Evolutionary conservation across 345 rosid species (phyloP).

Genomic region (Camelina hispida): DNA sequence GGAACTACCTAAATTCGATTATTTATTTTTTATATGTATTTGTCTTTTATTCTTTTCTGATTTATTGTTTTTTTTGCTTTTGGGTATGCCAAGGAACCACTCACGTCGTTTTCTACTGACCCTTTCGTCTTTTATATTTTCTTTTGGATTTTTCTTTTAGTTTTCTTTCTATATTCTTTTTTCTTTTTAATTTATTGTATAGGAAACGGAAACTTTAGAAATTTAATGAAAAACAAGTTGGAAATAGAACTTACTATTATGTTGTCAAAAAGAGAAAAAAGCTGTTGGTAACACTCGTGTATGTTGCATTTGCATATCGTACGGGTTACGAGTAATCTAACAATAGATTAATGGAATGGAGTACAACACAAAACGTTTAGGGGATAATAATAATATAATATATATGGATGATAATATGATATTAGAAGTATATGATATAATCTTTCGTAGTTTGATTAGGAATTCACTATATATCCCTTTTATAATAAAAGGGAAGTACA

Average conservation of each 20-base stretch:
- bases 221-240: not conserved
- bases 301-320: slow-evolving; percentile 32
- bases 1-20: slow-evolving; percentile 39
- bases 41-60: slow-evolving; percentile 21
- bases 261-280: not conserved
- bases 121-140: slow-evolving; percentile 33
- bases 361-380: not conserved
- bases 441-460: not conserved
- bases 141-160: slow-evolving; percentile 36
- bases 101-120: slow-evolving; percentile 48
- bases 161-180: slow-evolving; percentile 38
- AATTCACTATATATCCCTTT: not conserved
- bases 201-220: slow-evolving; percentile 6
- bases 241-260: slow-evolving; percentile 1
- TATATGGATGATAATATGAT: not conserved
- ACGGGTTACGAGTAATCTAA: slow-evolving; percentile 28
- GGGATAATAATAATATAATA: not conserved
- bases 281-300: slow-evolving; percentile 3
- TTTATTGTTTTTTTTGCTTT: slow-evolving; percentile 31
- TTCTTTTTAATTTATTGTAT: not conserved
- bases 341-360: slow-evolving; percentile 5
- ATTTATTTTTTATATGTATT: not conserved
- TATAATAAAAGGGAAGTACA: too few relatives aligned
- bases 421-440: not conserved
- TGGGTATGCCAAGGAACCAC: slow-evolving; percentile 44